Evolutionary conservation across 768 basidiomycete species (phyloP).

Genomic region (Mycena venus): DNA sequence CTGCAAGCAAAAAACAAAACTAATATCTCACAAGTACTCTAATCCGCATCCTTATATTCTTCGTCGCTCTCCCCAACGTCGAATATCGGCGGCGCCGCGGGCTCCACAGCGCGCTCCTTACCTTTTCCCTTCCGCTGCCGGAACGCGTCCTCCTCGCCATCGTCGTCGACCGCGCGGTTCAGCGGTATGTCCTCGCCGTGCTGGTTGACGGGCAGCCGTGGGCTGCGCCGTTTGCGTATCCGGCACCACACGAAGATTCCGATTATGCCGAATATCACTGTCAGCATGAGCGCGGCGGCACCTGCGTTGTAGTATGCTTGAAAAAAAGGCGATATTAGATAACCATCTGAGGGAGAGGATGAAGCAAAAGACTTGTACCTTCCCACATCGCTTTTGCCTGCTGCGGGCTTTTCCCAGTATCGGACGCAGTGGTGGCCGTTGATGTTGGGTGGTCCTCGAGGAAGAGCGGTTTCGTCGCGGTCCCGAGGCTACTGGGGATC

Average conservation of each 20-base stretch:
- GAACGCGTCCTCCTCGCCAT: conserved; percentile 46
- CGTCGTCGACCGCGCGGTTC: conserved; percentile 56
- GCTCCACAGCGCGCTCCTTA: conserved; percentile 58
- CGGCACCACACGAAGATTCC: conserved; percentile 88
- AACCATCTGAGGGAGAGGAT: not conserved
- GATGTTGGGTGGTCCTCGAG: conserved; percentile 57
- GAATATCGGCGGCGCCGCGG: conserved; percentile 60
- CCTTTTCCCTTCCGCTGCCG: conserved; percentile 53
- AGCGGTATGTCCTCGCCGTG: conserved; percentile 83
- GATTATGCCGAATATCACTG: conserved; percentile 77
- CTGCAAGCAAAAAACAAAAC: not conserved
- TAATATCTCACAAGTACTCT: conserved; percentile 1
- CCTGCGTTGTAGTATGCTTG: conserved; percentile 96
- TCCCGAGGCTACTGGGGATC: conserved; percentile 87
- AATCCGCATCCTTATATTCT: conserved; percentile 46
- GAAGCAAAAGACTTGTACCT: conserved; percentile 59
- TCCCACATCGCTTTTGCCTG: conserved; percentile 93
- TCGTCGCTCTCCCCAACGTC: conserved; percentile 72
- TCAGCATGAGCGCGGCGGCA: conserved; percentile 85
- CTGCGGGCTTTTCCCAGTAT: conserved; percentile 73
- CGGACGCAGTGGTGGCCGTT: conserved; percentile 50
- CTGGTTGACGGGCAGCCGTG: conserved; percentile 54
- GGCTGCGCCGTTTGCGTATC: conserved; percentile 57
- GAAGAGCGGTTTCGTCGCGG: conserved; percentile 74
- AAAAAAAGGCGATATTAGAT: conserved; percentile 5